Percentiles rank a stretch among this genome's conserved stretches.
phyloP scores from a whole-genome alignment of 75 land plant species.

The Isoetes taiwanensis region DNA sequence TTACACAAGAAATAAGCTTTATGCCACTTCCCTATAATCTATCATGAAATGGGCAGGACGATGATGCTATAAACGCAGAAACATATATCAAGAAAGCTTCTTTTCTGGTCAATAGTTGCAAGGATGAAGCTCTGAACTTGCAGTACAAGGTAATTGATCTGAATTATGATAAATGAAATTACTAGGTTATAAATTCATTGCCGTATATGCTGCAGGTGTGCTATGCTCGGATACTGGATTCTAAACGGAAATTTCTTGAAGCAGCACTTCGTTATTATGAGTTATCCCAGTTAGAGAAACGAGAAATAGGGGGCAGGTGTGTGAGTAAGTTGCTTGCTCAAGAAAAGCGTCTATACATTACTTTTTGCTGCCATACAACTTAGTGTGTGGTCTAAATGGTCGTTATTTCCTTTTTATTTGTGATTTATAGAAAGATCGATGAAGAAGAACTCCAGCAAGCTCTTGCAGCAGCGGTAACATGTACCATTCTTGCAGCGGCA shows the following conservation, averaged over 20 bases:
- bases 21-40: not conserved
- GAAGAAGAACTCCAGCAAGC: constrained; percentile 95
- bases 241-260: constrained; percentile 93
- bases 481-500: constrained; percentile 97
- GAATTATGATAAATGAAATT: not conserved
- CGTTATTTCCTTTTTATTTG: not conserved
- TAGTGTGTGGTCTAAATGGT: not conserved
- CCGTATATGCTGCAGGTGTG: constrained; percentile 50
- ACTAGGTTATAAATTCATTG: not conserved
- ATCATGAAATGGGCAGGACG: constrained; percentile 48
- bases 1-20: not conserved
- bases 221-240: constrained; percentile 90
- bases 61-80: constrained; percentile 97
- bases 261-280: constrained; percentile 97
- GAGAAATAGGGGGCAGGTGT: constrained; percentile 93
- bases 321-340: constrained; percentile 3
- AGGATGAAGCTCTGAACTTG: constrained; percentile 80
- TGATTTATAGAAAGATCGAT: constrained; percentile 79
- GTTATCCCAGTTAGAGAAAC: constrained; percentile 87
- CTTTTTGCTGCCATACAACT: not conserved
- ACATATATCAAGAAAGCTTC: constrained; percentile 92
- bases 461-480: constrained; percentile 92
- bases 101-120: constrained; percentile 82
- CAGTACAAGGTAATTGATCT: constrained; percentile 74
- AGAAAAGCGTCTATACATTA: not conserved